Percentiles rank a stretch among this genome's conserved stretches.
phyloP scores from a whole-genome alignment of 208 protist species.

The Trypanosoma lewisi region DNA sequence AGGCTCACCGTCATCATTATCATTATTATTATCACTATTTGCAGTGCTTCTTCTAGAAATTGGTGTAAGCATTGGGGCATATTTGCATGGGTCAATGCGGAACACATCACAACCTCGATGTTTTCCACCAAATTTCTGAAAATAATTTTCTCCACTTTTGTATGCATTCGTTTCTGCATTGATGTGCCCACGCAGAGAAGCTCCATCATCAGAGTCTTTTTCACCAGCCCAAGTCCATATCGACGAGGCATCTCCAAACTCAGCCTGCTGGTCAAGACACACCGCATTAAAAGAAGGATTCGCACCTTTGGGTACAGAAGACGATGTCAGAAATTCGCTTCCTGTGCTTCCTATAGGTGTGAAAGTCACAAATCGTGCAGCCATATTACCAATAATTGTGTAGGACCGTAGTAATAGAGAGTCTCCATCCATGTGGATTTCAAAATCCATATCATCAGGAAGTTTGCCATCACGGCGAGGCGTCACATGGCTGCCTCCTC shows the following conservation, averaged over 20 bases:
- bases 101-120: conserved; percentile 80
- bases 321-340: conserved; percentile 38
- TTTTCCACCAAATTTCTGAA: conserved; percentile 88
- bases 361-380: conserved; percentile 85
- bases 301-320: conserved; percentile 31
- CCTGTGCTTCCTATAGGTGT: conserved; percentile 35
- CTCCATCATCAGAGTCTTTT: background rate
- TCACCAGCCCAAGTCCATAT: conserved; percentile 56
- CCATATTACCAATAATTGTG: conserved; percentile 78
- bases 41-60: conserved; percentile 15
- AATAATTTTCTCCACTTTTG: conserved; percentile 82
- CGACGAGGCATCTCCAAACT: conserved; percentile 39
- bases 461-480: conserved; percentile 48
- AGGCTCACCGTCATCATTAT: conserved; percentile 14
- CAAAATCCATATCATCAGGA: conserved; percentile 61
- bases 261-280: conserved; percentile 69
- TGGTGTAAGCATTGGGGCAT: conserved; percentile 80
- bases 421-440: conserved; percentile 39
- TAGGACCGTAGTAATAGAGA: conserved; percentile 65
- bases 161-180: conserved; percentile 57
- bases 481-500: conserved; percentile 28
- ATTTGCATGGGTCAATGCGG: conserved; percentile 73
- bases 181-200: conserved; percentile 39
- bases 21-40: background rate
- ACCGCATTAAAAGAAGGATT: conserved; percentile 72